phyloP scores from a whole-genome alignment of 2,329 filamentous ascomycete genomes.

The Macrophomina pseudophaseolina region DNA sequence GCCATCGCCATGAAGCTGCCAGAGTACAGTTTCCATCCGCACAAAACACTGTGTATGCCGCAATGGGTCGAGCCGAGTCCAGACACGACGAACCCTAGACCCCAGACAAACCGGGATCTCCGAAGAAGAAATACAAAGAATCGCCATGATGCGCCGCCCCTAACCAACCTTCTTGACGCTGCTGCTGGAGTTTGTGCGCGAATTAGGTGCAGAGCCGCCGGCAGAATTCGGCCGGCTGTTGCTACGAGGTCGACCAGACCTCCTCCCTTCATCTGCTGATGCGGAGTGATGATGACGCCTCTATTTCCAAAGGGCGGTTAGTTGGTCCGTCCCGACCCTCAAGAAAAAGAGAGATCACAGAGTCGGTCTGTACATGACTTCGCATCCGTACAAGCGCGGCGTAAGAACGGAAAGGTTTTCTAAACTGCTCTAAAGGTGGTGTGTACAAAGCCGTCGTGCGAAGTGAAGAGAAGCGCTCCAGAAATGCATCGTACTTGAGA shows the following conservation, averaged over 20 bases:
- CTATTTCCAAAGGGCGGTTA: slow-evolving; percentile 35
- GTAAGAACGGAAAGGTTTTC: slow-evolving; percentile 29
- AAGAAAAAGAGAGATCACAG: slow-evolving; percentile 21
- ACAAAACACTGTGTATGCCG: slow-evolving; percentile 10
- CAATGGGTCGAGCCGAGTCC: slow-evolving; percentile 19
- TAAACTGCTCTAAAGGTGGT: slow-evolving; percentile 27
- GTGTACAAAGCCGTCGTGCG: slow-evolving; percentile 25
- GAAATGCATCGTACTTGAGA: slow-evolving; percentile 40
- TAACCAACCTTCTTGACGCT: slow-evolving; percentile 25
- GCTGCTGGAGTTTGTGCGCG: slow-evolving; percentile 25
- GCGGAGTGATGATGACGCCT: slow-evolving; percentile 41
- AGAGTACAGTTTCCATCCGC: slow-evolving; percentile 19
- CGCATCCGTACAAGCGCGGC: slow-evolving; percentile 22
- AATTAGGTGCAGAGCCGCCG: slow-evolving; percentile 23
- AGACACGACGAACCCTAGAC: slow-evolving; percentile 13
- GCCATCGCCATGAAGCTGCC: slow-evolving; percentile 21
- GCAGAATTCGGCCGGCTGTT: slow-evolving; percentile 47
- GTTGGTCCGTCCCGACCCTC: slow-evolving; percentile 24
- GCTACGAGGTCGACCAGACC: slow-evolving; percentile 44
- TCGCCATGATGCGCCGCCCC: slow-evolving; percentile 12
- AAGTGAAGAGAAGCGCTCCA: slow-evolving; percentile 31
- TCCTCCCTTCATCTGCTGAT: slow-evolving; percentile 41
- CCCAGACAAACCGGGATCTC: slow-evolving; percentile 6
- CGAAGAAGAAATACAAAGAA: slow-evolving; percentile 23
- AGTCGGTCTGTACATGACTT: slow-evolving; percentile 25